Evolutionary conservation across 2,329 filamentous ascomycete genomes (phyloP), one percentile per base, ranked within the genome.

Genomic region (Stagonosporopsis tanaceti): DNA sequence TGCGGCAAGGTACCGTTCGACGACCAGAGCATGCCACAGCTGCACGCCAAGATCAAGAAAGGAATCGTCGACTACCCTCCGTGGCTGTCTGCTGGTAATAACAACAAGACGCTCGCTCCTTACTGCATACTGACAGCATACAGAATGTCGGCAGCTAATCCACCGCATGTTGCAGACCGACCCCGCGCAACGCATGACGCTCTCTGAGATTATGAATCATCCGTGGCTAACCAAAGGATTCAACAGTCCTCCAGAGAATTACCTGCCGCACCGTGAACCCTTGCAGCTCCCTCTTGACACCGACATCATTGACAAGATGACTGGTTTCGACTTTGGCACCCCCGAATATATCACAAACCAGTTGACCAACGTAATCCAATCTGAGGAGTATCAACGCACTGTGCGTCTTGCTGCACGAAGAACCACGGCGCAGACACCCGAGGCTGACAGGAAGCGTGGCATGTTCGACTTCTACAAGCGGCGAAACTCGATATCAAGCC

Each of bases 31-130:
- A 99, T 99, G 93, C 95, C 94, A 34, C 93, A 96, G 62, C 82
- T 99, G 46, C 95, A 99, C 78, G 93, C 94, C 57, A 99, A 99
- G 80, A 99, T 99, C 78, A 99, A 99, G 81, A 96, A 96, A 75
- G 95, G 95, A 34, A 80, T 91, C 47, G 95, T 98, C 17, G 95
- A 99, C 75, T 99, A 98, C 76, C 95, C 95, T 2, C 91, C 89
- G 59, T 98, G 95, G 88, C 82, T 99, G 37, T 94, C 92, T 55
- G 87, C 87, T 69, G 94, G 94, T 96, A 84, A 75, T 89, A 79
- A 22, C 3, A 11, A 12, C 4, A 12, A 12, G 35, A 34, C 7
- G 17, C 12, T 14, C 7, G 17, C 51, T 4, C 3, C 30, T 35
- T 45, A 30, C 22, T 37, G 15, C 30, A 28, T 45, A 46, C 65